Base-by-base conservation (phyloP, 306 rosid genomes). In the Trichosanthes truncata region DNA sequence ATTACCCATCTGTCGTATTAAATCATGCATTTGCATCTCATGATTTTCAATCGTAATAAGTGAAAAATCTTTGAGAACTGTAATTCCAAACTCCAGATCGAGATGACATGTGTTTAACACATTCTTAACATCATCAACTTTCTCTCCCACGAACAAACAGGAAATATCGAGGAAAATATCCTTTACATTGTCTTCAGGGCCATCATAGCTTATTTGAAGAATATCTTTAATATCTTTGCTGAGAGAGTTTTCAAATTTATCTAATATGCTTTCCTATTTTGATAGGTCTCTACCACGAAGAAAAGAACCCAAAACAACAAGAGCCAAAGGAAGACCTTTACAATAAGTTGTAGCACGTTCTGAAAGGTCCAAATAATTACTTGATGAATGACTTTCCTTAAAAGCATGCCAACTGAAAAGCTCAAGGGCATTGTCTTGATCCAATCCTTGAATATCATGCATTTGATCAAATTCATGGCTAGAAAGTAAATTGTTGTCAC, bases 1-100 rank as follows among this genome's bases (percentile, higher is more conserved):
- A 38, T 79, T 77, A 61, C 88, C 91, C 89, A 86, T 88, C 36
- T n/a, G n/a, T n/a, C n/a, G n/a, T n/a, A n/a, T n/a, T n/a, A n/a
- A n/a, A n/a, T n/a, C n/a, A n/a, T 75, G 86, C 86, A 83, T 83
- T 3, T 3, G 6, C 3, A 83, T 38, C n/a, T 5, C 45, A 7
- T n/a, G 18, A 0, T 2, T 0, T 18, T 76, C 66, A 80, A 82
- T 6, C 3, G 40, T 74, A 1, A 85, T 0, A 2, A 85, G 91
- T 18, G 83, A 80, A 11, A 84, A 33, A 4, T 84, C 82, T 12
- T 29, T 1, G 0, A 88, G 82, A 5, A 80, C 33, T 0, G 14
- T 3, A 46, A 88, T 78, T 67, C 86, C 84, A 40, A n/a, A 69
- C 21, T 74, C 48, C 45, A 82, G 59, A 78, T 11, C 38, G 1